Conservation (phyloP, 331 rosid genomes). For the Prunus yedoensis region DNA sequence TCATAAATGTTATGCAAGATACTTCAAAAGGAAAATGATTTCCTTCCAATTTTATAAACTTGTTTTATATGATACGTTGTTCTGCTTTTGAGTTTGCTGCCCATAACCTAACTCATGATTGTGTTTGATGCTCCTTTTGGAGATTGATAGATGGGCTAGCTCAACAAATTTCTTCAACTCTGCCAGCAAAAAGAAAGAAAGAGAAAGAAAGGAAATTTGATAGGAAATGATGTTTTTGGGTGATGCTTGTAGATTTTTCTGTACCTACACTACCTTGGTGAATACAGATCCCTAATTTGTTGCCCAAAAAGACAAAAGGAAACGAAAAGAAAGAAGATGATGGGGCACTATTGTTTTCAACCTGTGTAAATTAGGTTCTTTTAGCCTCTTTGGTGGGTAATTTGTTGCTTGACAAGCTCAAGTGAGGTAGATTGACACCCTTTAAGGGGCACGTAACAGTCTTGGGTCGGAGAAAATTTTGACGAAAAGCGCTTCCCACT, state of each 20-base stretch:
- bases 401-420: neutral
- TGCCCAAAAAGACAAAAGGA: neutral
- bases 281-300: neutral
- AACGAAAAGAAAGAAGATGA: too few species aligned
- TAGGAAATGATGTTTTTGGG: neutral
- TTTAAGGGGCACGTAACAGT: too few species aligned
- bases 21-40: neutral
- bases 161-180: constrained; percentile 17
- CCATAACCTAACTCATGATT: constrained; percentile 10
- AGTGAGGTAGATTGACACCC: too few species aligned
- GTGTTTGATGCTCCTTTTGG: neutral
- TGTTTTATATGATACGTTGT: neutral
- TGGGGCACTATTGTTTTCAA: too few species aligned
- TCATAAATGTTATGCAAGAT: neutral
- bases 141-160: neutral
- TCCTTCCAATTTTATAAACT: neutral
- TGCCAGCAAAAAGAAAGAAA: neutral
- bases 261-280: neutral
- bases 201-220: neutral
- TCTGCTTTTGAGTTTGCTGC: constrained; percentile 4
- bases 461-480: too few species aligned
- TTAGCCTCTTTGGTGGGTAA: neutral
- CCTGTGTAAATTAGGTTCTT: neutral
- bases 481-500: too few species aligned
- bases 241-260: neutral